These are phyloP conservation scores for Elasticomyces elasticus DNA, from an alignment of 495 filamentous ascomycete genomes.

Conservation along the genomic window DNA sequence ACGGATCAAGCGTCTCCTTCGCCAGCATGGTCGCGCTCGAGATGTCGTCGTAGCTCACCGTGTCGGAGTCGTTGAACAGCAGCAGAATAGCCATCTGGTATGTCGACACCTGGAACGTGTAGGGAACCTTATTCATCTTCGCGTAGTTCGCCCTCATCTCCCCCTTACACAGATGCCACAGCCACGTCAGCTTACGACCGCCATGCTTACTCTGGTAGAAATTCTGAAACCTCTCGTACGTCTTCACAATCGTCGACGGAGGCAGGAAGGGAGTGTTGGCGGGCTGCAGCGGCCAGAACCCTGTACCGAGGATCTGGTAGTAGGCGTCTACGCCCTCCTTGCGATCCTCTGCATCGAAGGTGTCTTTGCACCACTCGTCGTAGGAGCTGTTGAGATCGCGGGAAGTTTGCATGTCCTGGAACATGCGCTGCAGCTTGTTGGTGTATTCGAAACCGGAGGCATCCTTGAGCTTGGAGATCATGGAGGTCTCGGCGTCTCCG, in stretches of 20 bases:
- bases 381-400: conserved; percentile 89
- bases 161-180: conserved; percentile 97
- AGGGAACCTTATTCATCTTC: conserved; percentile 77
- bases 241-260: conserved; percentile 72
- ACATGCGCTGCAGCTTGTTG: conserved; percentile 99
- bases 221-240: conserved; percentile 75
- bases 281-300: conserved; percentile 89
- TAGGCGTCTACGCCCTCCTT: conserved; percentile 59
- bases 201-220: conserved; percentile 96
- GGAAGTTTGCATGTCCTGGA: conserved; percentile 97
- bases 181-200: conserved; percentile 91
- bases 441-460: conserved; percentile 98
- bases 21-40: conserved; percentile 66
- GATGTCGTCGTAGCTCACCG: conserved; percentile 79
- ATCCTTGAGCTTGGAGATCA: conserved; percentile 99
- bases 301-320: conserved; percentile 86
- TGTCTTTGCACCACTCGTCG: conserved; percentile 56
- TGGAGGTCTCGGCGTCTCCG: conserved; percentile 94
- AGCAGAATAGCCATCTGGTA: conserved; percentile 97
- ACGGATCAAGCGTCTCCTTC: conserved; percentile 73
- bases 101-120: conserved; percentile 94
- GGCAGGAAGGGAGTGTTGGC: conserved; percentile 79
- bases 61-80: conserved; percentile 85
- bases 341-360: conserved; percentile 51
- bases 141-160: conserved; percentile 91